Base-by-base conservation (phyloP, 371 early-diverging fungal species). In the Batrachochytrium dendrobatidis region DNA sequence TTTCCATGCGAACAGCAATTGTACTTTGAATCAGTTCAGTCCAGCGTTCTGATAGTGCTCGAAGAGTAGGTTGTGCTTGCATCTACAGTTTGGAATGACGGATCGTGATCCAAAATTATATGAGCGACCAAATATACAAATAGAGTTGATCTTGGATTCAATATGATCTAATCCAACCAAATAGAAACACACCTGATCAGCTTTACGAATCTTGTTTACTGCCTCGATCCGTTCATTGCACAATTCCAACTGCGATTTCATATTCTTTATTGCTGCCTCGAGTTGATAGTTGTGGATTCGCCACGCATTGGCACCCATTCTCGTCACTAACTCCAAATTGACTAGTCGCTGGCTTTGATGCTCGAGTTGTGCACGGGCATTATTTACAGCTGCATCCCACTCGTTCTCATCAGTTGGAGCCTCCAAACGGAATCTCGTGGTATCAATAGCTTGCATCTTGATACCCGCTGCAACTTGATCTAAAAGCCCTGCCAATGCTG, bases 271-370 rank as follows among this genome's bases (percentile, higher is more conserved):
- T 30, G 72, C 56, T 2, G 68, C 65, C 60, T 92, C 89, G 60
- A 90, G 65, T 60, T 90, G 89, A 64, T 80, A 87, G 62, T 90
- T 90, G 61, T 88, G 83, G 24, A 89, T 65, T 65, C 81, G 83
- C 92, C 94, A 93, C 1, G 86, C 84, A 62, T 91, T 90, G 26
- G 84, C 73, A 22, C 92, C 92, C 72, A 85, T 92, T 67, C 83
- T 83, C 63, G 80, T 80, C 55, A 92, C 71, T 43, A 93, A 71
- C 64, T 90, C 94, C 57, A 93, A 64, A 61, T 92, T 93, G 55
- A 87, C 67, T 65, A 87, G 74, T 67, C 92, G 80, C 58, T 81
- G 82, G 34, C 72, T 71, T 69, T 92, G 91, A 62, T 89, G 88
- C 69, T 90, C 90, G 29, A 91, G 71, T 69, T 92, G 92, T 3